Base-by-base conservation (phyloP, 148 eudicot genomes). In the Chenopodium quinoa region DNA sequence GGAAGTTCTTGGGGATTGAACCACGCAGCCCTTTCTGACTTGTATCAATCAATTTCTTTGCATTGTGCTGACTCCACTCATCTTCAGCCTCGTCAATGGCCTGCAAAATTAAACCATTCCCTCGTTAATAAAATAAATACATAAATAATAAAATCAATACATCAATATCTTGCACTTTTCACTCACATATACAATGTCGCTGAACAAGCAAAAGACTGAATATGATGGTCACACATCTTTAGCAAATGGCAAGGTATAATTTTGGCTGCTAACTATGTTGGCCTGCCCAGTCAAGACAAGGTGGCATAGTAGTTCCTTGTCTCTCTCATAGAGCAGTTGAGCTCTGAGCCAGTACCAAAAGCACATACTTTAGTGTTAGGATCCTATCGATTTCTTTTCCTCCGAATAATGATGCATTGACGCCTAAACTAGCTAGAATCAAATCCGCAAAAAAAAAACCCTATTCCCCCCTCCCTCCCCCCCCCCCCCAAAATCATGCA, bases 1-100 rank as follows among this genome's bases (percentile, higher is more conserved):
- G 99, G 68, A 96, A 96, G 80, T 96, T 89, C 86, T 93, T 89
- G 1, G 99, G 99, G 31, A 96, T 91, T 4, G 98, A 96, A 50
- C 81, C 89, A 14, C 97, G 91, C 80, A 93, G 81, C 67, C 99
- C 98, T 85, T 96, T 96, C 70, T 85, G 87, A 83, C 92, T 93
- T 2, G 98, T 96, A 78, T 96, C 98, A 1, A 94, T 96, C 78
- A 96, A 87, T 82, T 90, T 93, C 86, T 96, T 96, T 0, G 99
- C 92, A 29, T 96, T 90, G 86, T 96, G 99, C 82, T 92, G 98
- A 77, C 99, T 96, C 99, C 99, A 93, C 76, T 96, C 99, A 9
- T 90, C 92, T 87, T 92, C 99, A 20, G 98, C 99, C 89, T 96
- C 99, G 78, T 96, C 99, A 82, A 96, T 96, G 71, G 99, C 99